A percentile compares a stretch with the other conserved stretches of the same genome.
Evolutionary conservation across 2,329 filamentous ascomycete species (phyloP).

Genomic region (Cercospora sesami): DNA sequence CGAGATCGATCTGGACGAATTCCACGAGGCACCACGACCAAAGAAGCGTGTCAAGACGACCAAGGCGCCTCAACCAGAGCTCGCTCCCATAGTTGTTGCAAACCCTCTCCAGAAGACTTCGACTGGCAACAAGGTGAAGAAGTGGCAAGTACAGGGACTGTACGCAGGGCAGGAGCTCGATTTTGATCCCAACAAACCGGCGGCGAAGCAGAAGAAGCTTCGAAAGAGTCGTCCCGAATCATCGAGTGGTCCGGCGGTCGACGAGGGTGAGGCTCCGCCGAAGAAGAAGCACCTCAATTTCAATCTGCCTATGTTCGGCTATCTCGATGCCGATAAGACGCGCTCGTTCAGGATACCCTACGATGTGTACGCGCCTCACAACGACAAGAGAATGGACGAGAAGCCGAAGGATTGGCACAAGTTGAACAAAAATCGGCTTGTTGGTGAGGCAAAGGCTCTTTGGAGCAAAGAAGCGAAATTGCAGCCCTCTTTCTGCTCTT

Average conservation of each 20-base stretch:
- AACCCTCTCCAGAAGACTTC: conserved; percentile 34
- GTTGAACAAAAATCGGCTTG: conserved; percentile 88
- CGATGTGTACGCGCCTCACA: conserved; percentile 84
- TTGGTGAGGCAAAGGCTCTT: conserved; percentile 40
- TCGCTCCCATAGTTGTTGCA: conserved; percentile 27
- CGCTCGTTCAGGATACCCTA: conserved; percentile 83
- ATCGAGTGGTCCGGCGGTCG: conserved; percentile 36
- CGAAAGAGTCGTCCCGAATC: conserved; percentile 42
- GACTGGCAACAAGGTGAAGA: conserved; percentile 59
- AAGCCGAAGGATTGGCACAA: conserved; percentile 93
- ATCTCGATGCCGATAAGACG: conserved; percentile 59
- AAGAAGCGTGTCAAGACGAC: conserved; percentile 33
- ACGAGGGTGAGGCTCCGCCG: conserved; percentile 46
- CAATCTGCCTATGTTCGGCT: conserved; percentile 40
- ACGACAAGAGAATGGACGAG: conserved; percentile 65
- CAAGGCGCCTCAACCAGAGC: conserved; percentile 27
- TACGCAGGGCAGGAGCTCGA: conserved; percentile 75
- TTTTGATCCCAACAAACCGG: conserved; percentile 41
- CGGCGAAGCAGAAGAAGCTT: conserved; percentile 46
- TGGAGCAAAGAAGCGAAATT: conserved; percentile 37
- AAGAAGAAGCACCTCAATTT: conserved; percentile 49
- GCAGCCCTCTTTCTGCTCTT: conserved; percentile 62
- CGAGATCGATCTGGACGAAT: conserved; percentile 36
- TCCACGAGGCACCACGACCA: conserved; percentile 28
- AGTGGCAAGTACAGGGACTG: conserved; percentile 77